Evolutionary conservation across 208 protist genomes (phyloP).

Genomic region (Naegleria fowleri): DNA sequence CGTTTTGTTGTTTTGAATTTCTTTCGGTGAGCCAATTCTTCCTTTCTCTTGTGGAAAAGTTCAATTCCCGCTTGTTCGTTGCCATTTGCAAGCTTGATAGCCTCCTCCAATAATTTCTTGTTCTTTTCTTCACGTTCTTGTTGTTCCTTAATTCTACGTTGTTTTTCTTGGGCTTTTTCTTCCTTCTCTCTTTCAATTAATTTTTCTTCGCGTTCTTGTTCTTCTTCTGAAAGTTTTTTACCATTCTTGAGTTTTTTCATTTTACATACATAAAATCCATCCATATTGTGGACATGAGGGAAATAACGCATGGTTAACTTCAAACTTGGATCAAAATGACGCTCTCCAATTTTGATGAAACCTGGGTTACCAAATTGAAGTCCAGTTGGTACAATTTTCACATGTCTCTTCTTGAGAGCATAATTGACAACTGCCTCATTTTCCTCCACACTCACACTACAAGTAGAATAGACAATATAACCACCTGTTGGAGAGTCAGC

Average conservation of each 20-base stretch:
- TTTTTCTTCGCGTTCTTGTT: conserved; percentile 10
- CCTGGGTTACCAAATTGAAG: conserved; percentile 81
- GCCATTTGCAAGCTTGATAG: neutral
- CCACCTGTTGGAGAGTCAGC: conserved; percentile 73
- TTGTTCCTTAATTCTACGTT: conserved; percentile 14
- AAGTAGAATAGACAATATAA: conserved; percentile 97
- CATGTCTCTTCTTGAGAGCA: conserved; percentile 77
- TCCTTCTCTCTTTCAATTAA: conserved; percentile 37
- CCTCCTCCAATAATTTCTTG: conserved; percentile 23
- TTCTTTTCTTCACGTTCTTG: conserved; percentile 30
- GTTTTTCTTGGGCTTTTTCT: conserved; percentile 28
- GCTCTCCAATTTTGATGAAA: conserved; percentile 31
- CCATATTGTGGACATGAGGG: conserved; percentile 99
- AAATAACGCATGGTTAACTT: conserved; percentile 71
- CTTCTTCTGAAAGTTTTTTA: conserved; percentile 2
- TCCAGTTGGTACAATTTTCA: conserved; percentile 85
- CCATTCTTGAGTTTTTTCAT: conserved; percentile 81
- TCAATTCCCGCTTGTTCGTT: neutral
- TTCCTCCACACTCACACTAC: conserved; percentile 91
- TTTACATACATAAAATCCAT: conserved; percentile 99
- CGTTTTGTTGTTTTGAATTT: neutral
- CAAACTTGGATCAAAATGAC: conserved; percentile 32
- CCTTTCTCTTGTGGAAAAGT: neutral
- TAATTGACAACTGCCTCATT: conserved; percentile 98
- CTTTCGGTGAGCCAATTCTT: neutral